Base-by-base conservation (phyloP, 257 asterid species). In the Lithospermum erythrorhizon region DNA sequence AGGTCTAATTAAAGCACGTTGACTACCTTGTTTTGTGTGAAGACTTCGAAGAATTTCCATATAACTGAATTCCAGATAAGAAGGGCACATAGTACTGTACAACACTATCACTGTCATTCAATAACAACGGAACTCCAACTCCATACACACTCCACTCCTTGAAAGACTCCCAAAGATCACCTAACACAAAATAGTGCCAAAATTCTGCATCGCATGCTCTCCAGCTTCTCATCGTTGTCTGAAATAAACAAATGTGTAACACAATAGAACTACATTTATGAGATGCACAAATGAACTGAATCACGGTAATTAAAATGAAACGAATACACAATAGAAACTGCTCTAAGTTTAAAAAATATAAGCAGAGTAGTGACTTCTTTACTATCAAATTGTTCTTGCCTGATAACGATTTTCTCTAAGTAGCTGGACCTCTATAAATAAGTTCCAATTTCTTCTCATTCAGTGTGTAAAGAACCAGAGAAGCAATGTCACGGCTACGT, bases 81-180 rank as follows among this genome's bases (percentile, higher is more conserved):
- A 81, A 88, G 2, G 98, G 98, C 20, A 88, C 98, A 32, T 91
- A 91, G 75, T 84, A 89, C 70, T 89, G 95, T 69, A 82, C 85
- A 51, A 80, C 95, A 5, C 79, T 22, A 62, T 88, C 96, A 54
- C 70, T 72, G 47, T 79, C 95, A 65, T 84, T 75, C 78, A 91
- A 66, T 68, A 86, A 62, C 87, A 91, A 73, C 16, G 96, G 98
- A 69, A 91, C 98, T 69, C 96, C 98, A 66, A 83, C 84, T 68
- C 98, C 98, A 77, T 88, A 88, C 9, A 88, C 98, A 66, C 98
- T 91, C 98, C 96, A 88, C 78, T 91, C 95, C 73, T 79, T 82
- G 61, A 86, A 91, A 7, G 96, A 83, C 67, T 91, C 96, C 94
- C 95, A 91, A 48, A 91, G 73, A 77, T 88, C 95, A 56, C 89